Evolutionary conservation across 495 filamentous ascomycete genomes (phyloP), one percentile per base, ranked within the genome.

Genomic region (Bacidia gigantensis): DNA sequence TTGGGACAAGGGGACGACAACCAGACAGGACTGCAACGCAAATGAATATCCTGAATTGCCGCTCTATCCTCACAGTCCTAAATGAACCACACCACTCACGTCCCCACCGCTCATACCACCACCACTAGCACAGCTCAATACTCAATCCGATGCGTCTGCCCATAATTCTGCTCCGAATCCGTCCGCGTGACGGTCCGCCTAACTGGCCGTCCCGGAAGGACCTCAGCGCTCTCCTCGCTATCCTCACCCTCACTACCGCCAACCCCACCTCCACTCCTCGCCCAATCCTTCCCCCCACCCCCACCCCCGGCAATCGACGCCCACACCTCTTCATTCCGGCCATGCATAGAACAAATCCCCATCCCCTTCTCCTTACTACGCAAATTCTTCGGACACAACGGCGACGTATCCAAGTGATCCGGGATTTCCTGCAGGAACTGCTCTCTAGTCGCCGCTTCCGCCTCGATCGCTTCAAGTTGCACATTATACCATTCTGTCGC

Each of bases 361-460:
- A 63, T 75, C 23, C 75, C 75, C 18, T 67, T 64, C 38, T 69
- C 72, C 54, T 69, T 70, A 59, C 78, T 72, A 48, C 72, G 72
- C 43, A 69, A 67, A 65, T 75, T 71, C 38, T 73, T 65, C 7
- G 82, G 82, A 64, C 82, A 86, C 57, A 83, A 64, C 39, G 80
- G 80, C 57, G 78, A 83, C 43, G 50, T 72, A 11, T 77, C 78
- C 17, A 82, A 61, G 64, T 86, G 82, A 41, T 83, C 79, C n/a
- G 80, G 79, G 18, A 81, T 60, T 47, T 78, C 67, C 51, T 77
- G 70, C 47, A 75, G 69, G 56, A 81, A 78, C 39, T 51, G 11
- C 26, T 56, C 54, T 48, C 51, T 12, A 3, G 41, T 45, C 17
- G 50, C 39, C 14, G 45, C 11, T 40, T 49, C 29, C 22, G 46